Percentiles rank a stretch among this genome's conserved stretches.
Conservation (phyloP, 768 basidiomycete genomes). For the Auricularia heimuer region DNA sequence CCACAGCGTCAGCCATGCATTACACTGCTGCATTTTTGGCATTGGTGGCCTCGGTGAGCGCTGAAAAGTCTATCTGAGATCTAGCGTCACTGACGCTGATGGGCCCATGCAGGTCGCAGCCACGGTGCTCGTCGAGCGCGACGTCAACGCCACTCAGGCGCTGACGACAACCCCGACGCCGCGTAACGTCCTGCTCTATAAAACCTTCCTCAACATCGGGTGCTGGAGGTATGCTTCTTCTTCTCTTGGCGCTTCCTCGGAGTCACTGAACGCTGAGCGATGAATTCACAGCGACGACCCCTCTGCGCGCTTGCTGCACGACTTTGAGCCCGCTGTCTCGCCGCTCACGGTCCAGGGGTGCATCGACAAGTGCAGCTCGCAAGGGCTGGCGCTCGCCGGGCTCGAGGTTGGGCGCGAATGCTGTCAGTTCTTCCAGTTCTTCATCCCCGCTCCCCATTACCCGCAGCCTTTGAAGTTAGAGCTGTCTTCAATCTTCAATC, state of each 20-base stretch:
- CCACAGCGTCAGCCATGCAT: too few relatives aligned
- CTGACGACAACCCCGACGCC: neutral
- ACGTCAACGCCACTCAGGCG: too few relatives aligned
- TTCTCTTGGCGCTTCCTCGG: neutral
- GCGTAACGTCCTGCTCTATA: neutral
- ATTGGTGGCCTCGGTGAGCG: too few relatives aligned
- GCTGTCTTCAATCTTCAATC: too few relatives aligned
- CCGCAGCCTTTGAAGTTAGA: too few relatives aligned
- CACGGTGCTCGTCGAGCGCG: too few relatives aligned
- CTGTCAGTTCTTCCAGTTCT: neutral
- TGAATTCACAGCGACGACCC: neutral
- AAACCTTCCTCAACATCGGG: neutral
- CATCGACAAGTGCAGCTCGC: neutral
- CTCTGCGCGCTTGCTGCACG: neutral
- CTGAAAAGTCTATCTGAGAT: too few relatives aligned
- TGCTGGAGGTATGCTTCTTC: neutral
- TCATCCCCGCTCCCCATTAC: too few relatives aligned
- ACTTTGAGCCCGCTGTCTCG: neutral
- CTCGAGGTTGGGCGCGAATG: neutral
- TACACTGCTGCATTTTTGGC: too few relatives aligned
- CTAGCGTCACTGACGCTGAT: too few relatives aligned
- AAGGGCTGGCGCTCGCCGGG: neutral
- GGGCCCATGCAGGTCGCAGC: too few relatives aligned
- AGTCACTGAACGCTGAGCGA: neutral
- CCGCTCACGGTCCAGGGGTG: neutral